Conservation (phyloP, 345 rosid genomes). For the Orychophragmus violaceus region DNA sequence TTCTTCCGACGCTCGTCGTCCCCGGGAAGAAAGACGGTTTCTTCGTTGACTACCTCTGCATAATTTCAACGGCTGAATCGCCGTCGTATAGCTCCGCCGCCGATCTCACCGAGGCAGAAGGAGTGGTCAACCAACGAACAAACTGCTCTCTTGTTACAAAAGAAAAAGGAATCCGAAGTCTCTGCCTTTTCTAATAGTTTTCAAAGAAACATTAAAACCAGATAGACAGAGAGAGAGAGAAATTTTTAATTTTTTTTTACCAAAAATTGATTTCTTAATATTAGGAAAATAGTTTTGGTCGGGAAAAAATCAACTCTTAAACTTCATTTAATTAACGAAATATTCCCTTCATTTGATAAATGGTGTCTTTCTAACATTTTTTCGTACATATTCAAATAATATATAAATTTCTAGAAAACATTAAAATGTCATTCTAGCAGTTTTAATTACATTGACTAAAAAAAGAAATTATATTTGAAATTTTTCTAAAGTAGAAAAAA, state of each 20-base stretch:
- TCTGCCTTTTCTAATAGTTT: slow-evolving; percentile 34
- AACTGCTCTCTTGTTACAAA: slow-evolving; percentile 15
- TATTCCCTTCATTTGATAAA: no score
- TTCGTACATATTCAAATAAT: no score
- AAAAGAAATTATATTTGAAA: no score
- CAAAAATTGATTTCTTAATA: no score
- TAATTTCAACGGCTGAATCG: slow-evolving; percentile 10
- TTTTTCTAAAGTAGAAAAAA: no score
- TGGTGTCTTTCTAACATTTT: no score
- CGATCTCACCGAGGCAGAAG: slow-evolving; percentile 12
- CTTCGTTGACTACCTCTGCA: background rate
- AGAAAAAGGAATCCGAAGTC: slow-evolving; percentile 31
- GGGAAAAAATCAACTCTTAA: background rate
- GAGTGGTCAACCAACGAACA: slow-evolving; percentile 17
- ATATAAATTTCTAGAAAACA: no score
- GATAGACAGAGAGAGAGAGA: background rate
- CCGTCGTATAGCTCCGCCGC: slow-evolving; percentile 17
- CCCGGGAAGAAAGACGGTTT: slow-evolving; percentile 18
- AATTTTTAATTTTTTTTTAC: no score
- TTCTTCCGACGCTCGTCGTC: slow-evolving; percentile 19
- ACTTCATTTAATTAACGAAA: background rate
- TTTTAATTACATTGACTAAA: no score
- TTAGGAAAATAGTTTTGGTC: slow-evolving; percentile 5
- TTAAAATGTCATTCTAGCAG: no score
- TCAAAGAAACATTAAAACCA: slow-evolving; percentile 20